Evolutionary conservation across 169 alveolate genomes (phyloP).

Genomic region (Eimeria sp.): DNA sequence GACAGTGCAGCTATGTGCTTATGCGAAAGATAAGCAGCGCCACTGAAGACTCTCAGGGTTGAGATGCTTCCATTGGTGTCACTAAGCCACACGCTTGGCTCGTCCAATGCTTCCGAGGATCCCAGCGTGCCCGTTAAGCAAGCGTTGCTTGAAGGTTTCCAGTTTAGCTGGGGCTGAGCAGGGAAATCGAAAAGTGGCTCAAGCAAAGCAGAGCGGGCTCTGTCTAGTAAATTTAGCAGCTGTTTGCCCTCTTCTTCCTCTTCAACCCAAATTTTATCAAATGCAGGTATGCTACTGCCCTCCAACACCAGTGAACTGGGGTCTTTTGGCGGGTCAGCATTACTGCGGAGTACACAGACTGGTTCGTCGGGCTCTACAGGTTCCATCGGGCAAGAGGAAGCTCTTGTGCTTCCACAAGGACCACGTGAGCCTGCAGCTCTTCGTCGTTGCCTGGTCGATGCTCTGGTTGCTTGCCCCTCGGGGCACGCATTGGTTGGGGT

Average conservation of each 20-base stretch:
- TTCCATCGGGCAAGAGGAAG: not conserved
- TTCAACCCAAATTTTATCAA: not conserved
- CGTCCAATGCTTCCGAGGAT: slow-evolving; percentile 17
- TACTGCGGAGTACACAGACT: not conserved
- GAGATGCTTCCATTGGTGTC: slow-evolving; percentile 49
- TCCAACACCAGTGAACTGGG: not conserved
- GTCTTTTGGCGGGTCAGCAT: not conserved
- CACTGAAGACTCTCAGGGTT: slow-evolving; percentile 63
- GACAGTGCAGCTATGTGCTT: slow-evolving; percentile 58
- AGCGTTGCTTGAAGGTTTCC: not conserved
- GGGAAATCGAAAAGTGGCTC: slow-evolving; percentile 61
- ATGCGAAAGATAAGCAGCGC: slow-evolving; percentile 59
- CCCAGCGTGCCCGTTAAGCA: slow-evolving; percentile 1
- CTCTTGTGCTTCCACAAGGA: slow-evolving; percentile 4
- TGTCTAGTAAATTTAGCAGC: not conserved
- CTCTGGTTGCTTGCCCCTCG: slow-evolving; percentile 5
- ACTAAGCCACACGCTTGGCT: slow-evolving; percentile 53
- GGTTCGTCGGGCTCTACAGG: not conserved
- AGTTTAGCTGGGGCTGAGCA: not conserved
- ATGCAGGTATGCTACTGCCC: not conserved
- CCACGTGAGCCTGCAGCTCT: slow-evolving; percentile 43
- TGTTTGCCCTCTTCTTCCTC: slow-evolving; percentile 44
- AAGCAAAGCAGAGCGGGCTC: slow-evolving; percentile 57
- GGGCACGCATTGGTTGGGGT: not conserved
- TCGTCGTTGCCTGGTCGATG: slow-evolving; percentile 40